phyloP scores from a whole-genome alignment of 441 rosid genomes.

The Daphne laureola region DNA sequence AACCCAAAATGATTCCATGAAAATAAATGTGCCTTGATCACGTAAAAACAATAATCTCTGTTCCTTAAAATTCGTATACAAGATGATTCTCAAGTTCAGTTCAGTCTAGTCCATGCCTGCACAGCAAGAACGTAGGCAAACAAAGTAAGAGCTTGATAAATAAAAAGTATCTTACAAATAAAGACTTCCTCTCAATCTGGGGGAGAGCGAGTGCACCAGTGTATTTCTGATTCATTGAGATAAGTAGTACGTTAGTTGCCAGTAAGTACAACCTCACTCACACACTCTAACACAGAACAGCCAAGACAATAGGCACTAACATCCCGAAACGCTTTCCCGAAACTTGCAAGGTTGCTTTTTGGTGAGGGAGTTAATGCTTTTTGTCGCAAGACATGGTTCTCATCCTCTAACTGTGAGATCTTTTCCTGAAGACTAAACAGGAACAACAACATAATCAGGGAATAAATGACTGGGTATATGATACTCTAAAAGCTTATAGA shows the following conservation, averaged over 20 bases:
- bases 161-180: slow-evolving; percentile 50
- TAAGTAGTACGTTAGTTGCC: not conserved
- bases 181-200: slow-evolving; percentile 46
- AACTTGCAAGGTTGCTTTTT: slow-evolving; percentile 36
- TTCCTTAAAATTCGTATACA: no score
- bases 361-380: slow-evolving; percentile 59
- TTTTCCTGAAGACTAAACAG: slow-evolving; percentile 63
- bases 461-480: no score
- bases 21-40: not conserved
- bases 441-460: slow-evolving; percentile 4
- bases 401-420: slow-evolving; percentile 72
- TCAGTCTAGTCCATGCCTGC: slow-evolving; percentile 3
- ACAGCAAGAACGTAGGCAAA: slow-evolving; percentile 2
- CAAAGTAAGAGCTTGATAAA: not conserved
- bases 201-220: slow-evolving; percentile 43
- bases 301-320: slow-evolving; percentile 34
- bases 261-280: not conserved
- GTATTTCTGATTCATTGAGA: slow-evolving; percentile 48
- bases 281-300: not conserved
- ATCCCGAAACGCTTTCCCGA: slow-evolving; percentile 51
- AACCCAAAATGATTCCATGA: slow-evolving; percentile 10
- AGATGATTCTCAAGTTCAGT: not conserved
- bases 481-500: not conserved
- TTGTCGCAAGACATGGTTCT: slow-evolving; percentile 83
- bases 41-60: not conserved